Percentiles rank a stretch among this genome's conserved stretches.
Evolutionary conservation across 2,329 filamentous ascomycete genomes (phyloP).

Genomic region (Ophiocordyceps camponoti-leonardi): DNA sequence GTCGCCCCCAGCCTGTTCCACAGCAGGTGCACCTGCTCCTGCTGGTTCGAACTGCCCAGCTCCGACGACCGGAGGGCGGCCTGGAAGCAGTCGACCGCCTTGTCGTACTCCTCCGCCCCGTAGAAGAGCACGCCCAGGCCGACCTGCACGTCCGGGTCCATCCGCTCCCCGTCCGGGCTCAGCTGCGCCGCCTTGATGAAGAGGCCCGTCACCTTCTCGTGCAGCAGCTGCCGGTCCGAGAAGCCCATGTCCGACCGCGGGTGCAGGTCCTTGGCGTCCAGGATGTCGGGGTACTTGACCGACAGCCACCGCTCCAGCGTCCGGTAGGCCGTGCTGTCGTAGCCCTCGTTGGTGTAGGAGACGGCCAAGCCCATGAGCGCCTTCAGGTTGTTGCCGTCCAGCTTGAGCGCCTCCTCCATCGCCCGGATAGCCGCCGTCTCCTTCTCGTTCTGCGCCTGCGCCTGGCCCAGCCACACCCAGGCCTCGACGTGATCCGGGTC

Average conservation of each 20-base stretch:
- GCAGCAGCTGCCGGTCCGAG: constrained; percentile 77
- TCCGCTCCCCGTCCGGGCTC: constrained; percentile 79
- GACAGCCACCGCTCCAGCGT: constrained; percentile 94
- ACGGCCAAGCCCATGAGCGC: constrained; percentile 92
- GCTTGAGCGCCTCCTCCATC: constrained; percentile 74
- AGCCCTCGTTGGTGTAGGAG: constrained; percentile 96
- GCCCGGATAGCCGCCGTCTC: constrained; percentile 91
- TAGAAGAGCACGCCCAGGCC: constrained; percentile 95
- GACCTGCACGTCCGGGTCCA: constrained; percentile 97
- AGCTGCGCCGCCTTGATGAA: constrained; percentile 90
- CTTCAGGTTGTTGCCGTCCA: constrained; percentile 72
- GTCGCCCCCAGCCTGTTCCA: constrained; percentile 97
- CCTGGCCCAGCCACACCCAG: constrained; percentile 81
- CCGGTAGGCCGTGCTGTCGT: constrained; percentile 90
- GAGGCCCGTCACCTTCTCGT: constrained; percentile 75
- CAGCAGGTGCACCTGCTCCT: constrained; percentile 75
- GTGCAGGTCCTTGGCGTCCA: constrained; percentile 54
- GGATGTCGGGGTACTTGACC: constrained; percentile 79
- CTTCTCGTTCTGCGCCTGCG: constrained; percentile 97
- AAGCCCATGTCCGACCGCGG: constrained; percentile 76
- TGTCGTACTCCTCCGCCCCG: constrained; percentile 92
- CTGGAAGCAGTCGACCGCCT: constrained; percentile 96
- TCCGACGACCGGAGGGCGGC: constrained; percentile 77
- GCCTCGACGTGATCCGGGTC: constrained; percentile 76
- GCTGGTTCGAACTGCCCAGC: constrained; percentile 65